Base-by-base conservation (phyloP, 2,329 filamentous ascomycete genomes). In the Clarireedia monteithiana region DNA sequence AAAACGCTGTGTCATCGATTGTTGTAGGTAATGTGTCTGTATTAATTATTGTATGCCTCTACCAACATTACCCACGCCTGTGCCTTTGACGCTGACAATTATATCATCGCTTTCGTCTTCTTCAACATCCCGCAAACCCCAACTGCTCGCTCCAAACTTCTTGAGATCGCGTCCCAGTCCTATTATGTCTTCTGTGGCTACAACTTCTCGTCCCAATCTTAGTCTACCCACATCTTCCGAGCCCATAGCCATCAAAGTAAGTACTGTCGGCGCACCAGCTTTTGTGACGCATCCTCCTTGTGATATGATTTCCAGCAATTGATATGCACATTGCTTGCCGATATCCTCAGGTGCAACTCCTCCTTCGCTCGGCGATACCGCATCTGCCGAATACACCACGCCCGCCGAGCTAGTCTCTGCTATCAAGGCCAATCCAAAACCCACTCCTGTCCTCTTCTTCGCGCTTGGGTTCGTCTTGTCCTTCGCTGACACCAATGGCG, bases 211-310 rank as follows among this genome's bases (percentile, higher is more conserved):
- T 34, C 91, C 90, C 57, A 99, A 69, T 60, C 89, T 82, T 62
- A 99, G 71, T 58, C 94, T 81, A 4, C 94, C 94, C 14, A 99
- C 91, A 71, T 99, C 94, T 69, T 97, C 94, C 1, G 88, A 89
- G 0, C 94, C 94, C 94, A 99, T 97, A 36, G 91, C 90, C 94
- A 99, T 99, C 60, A 99, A 76, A 17, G 85, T 88, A 53, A 99
- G 72, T 61, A 96, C 79, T 0, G 86, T 92, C 3, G 82, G 77
- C 5, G 85, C 84, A 2, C 89, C 88, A 3, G 86, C 79, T 14
- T 77, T 78, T 53, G 84, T 86, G 3, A 89, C 88, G 69, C 90
- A 96, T 1, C 94, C 94, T 10, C 91, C 92, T 64, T 85, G 81
- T 51, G 82, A 82, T 59, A 97, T 86, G 23, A 84, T 80, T 72